Evolutionary conservation across 805 yeast species (phyloP).

Genomic region (Saturnispora serradocipensis): DNA sequence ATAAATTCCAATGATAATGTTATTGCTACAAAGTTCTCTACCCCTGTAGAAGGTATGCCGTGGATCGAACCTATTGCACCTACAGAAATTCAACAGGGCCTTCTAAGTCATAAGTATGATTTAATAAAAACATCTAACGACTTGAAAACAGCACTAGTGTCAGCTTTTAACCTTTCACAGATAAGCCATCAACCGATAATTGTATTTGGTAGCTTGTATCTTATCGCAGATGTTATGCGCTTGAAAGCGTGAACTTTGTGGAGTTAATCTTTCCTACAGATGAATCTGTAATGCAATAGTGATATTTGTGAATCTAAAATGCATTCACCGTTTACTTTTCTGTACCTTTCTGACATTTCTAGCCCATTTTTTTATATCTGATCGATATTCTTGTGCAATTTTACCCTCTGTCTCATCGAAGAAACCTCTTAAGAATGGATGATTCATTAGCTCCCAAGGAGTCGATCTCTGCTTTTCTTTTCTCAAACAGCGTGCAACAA

Average conservation of each 20-base stretch:
- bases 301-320: background rate
- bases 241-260: constrained; percentile 13
- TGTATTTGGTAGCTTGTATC: constrained; percentile 63
- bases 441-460: constrained; percentile 57
- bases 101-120: constrained; percentile 15
- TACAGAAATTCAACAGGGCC: constrained; percentile 21
- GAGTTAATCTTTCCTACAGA: constrained; percentile 10
- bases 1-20: constrained; percentile 53
- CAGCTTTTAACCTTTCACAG: constrained; percentile 15
- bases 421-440: constrained; percentile 25
- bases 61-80: constrained; percentile 59
- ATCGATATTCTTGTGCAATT: constrained; percentile 18
- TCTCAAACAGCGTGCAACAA: constrained; percentile 65
- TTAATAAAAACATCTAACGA: constrained; percentile 15
- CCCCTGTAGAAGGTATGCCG: constrained; percentile 79
- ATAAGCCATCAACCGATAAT: constrained; percentile 28
- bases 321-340: constrained; percentile 24
- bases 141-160: constrained; percentile 21
- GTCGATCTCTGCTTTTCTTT: constrained; percentile 68
- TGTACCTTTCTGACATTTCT: constrained; percentile 30
- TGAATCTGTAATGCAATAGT: too few species aligned
- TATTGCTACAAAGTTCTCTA: constrained; percentile 52
- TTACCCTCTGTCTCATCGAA: constrained; percentile 20
- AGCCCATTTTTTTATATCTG: constrained; percentile 28
- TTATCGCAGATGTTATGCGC: constrained; percentile 48